Evolutionary conservation across 176 grass and related monocot genomes (phyloP), one percentile per base, ranked within the genome.

Genomic region (Juncus effusus): DNA sequence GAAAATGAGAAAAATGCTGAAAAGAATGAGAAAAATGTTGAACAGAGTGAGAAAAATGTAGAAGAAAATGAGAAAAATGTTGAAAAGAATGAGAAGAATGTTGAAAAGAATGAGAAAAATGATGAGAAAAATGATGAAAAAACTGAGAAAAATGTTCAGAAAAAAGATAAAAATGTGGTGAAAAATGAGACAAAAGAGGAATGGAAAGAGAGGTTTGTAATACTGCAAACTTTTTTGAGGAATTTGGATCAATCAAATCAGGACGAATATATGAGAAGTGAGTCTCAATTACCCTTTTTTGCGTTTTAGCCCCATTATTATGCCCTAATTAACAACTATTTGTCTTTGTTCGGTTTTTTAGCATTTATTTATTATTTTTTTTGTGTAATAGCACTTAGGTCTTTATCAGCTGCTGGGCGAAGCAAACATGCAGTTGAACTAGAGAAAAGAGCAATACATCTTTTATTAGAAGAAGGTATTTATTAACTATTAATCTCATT

Each of bases 391-490:
- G 88, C 78, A 78, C 85, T 97, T 63, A 69, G 78, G 52, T 93
- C 88, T 37, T 78, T 93, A 59, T 89, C 94, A 70, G 62, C 94
- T 10, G 65, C 56, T 58, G 88, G 78, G 42, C 74, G 83, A 84
- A 97, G 78, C 69, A 89, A 77, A 78, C 85, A 89, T 78, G 85
- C 94, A 9, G 61, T 93, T 62, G 88, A 93, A 39, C 65, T 97
- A 73, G 88, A 97, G 94, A 93, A 87, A 66, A 77, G 88, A 55
- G 85, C 94, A 61, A 87, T 91, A 71, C 82, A 78, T 73, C 85
- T 97, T 42, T 86, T 97, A 66, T 45, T 97, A 0, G 85, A 97
- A 72, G 94, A 97, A 97, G 94, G 88, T 97, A 82, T 57, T 70
- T 13, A 63, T 39, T n/a, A 45, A 67, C 45, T 76, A 63, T 59